Percentiles rank a stretch among this genome's conserved stretches.
Conservation (phyloP, 768 basidiomycete species). For the Sarcodon sp. region DNA sequence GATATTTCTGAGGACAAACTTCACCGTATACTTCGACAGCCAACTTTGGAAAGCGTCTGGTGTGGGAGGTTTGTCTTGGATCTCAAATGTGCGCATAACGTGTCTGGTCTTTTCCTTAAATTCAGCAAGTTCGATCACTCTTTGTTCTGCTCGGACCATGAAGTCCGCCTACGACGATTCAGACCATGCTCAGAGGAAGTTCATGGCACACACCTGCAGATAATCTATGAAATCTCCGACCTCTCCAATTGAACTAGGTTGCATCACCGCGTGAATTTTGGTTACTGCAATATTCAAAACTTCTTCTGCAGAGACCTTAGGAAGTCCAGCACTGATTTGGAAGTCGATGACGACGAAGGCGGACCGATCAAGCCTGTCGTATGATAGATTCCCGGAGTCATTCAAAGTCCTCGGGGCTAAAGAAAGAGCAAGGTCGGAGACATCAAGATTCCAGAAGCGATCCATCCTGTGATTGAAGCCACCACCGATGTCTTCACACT, state of each 20-base stretch:
- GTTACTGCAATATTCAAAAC: constrained; percentile 43
- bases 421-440: constrained; percentile 75
- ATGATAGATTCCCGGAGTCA: constrained; percentile 18
- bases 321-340: constrained; percentile 17
- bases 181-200: constrained; percentile 4
- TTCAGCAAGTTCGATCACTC: constrained; percentile 64
- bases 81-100: constrained; percentile 66
- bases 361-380: constrained; percentile 51
- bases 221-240: constrained; percentile 83
- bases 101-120: constrained; percentile 74
- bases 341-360: constrained; percentile 82
- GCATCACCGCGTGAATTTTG: constrained; percentile 88
- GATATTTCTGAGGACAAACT: constrained; percentile 47
- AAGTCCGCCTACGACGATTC: constrained; percentile 50
- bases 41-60: constrained; percentile 25
- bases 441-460: constrained; percentile 51
- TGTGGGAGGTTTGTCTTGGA: constrained; percentile 32
- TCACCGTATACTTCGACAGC: constrained; percentile 42
- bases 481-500: constrained; percentile 65
- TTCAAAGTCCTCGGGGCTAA: constrained; percentile 45
- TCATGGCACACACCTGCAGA: constrained; percentile 41
- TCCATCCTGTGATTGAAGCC: constrained; percentile 33
- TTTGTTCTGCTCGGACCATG: constrained; percentile 56
- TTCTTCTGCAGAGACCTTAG: constrained; percentile 6
- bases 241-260: constrained; percentile 85